Evolutionary conservation across 139 green algal species (phyloP), one percentile per base, ranked within the genome.

Genomic region (Trebouxia sp.): DNA sequence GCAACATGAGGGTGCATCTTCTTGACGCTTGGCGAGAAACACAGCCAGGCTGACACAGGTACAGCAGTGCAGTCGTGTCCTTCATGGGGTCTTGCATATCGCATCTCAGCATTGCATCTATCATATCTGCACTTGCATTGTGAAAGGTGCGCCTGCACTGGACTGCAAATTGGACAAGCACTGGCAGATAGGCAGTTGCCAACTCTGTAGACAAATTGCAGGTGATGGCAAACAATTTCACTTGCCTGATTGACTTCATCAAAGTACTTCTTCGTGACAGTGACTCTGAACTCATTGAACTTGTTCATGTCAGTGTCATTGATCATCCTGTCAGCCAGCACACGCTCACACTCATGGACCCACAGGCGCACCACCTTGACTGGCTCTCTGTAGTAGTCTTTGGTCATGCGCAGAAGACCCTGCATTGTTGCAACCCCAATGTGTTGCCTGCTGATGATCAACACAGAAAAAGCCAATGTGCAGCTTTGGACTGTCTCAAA

Each of bases 321-420:
- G 39, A 96, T 84, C 85, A 98, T 89, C 65, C 94, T 89, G 87
- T 98, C 94, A 10, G 83, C 72, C 85, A 97, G 92, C 32, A 97
- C 93, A 35, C 94, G 89, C 84, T 97, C 91, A 62, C 85, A 90
- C 83, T 98, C 94, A 79, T 97, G 92, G 35, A 92, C 77, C 92
- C 93, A 97, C 42, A 97, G 86, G 6, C 94, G 88, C 32, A 90
- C 91, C 11, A 92, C 83, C 81, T 90, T 82, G 39, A 92, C 14
- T 0, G 89, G 88, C 78, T 90, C 70, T 42, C 72, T 86, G 87
- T 88, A 96, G 67, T 83, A 89, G 28, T 98, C 94, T 80, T 90
- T 93, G 26, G 88, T 82, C 88, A 91, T 94, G 76, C 93, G 89
- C 80, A 87, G 94, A 53, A 98, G 56, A 28, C 94, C 94, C 83